These are phyloP conservation scores for Vaccinium darrowii DNA, from an alignment of 148 eudicot species.

Conservation along the genomic window DNA sequence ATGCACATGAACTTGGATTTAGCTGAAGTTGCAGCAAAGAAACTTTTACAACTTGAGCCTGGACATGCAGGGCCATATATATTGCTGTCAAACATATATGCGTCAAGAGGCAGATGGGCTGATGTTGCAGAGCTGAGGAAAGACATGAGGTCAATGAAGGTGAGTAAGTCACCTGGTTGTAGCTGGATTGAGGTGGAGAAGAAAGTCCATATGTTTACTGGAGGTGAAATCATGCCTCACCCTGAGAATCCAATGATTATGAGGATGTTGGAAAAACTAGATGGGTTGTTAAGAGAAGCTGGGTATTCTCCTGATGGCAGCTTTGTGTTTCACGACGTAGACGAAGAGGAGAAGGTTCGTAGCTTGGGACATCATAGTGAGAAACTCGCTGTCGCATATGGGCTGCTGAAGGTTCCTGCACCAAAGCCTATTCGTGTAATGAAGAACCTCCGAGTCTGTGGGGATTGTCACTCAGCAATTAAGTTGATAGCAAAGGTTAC, in stretches of 20 bases:
- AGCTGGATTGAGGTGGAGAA: constrained; percentile 59
- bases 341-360: constrained; percentile 46
- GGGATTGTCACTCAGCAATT: constrained; percentile 50
- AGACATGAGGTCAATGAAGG: constrained; percentile 38
- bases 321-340: constrained; percentile 45
- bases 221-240: constrained; percentile 40
- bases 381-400: constrained; percentile 53
- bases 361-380: constrained; percentile 45
- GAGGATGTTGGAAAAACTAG: constrained; percentile 31
- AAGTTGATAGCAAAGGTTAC: constrained; percentile 45
- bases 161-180: constrained; percentile 48
- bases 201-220: constrained; percentile 47
- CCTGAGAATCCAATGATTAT: constrained; percentile 34
- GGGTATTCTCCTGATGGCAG: constrained; percentile 47
- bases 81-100: constrained; percentile 50
- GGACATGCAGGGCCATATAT: constrained; percentile 40
- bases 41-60: constrained; percentile 44
- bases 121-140: constrained; percentile 36
- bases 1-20: constrained; percentile 42
- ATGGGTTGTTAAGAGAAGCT: constrained; percentile 41
- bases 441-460: constrained; percentile 55
- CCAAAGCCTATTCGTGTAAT: constrained; percentile 45
- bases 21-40: constrained; percentile 47
- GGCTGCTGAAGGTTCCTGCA: constrained; percentile 35
- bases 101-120: constrained; percentile 46